Evolutionary conservation across 495 filamentous ascomycete genomes (phyloP).

Genomic region (Xylaria curta): DNA sequence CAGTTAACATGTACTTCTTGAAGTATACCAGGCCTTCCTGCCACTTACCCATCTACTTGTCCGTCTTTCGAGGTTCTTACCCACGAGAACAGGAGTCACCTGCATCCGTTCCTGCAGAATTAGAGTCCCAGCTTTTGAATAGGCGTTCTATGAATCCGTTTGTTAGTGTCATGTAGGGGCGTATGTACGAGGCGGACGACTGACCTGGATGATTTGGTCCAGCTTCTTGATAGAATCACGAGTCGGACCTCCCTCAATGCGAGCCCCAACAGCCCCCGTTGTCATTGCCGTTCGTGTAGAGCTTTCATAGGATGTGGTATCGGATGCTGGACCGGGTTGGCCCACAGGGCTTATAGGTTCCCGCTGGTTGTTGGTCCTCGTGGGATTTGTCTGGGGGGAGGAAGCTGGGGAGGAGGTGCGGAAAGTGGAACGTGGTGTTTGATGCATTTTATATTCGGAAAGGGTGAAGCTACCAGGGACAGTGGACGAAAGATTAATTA

Average conservation of each 20-base stretch:
- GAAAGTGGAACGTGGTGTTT: slow-evolving; percentile 76
- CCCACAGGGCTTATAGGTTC: slow-evolving; percentile 56
- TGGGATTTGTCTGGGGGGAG: slow-evolving; percentile 69
- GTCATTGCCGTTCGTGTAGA: slow-evolving; percentile 37
- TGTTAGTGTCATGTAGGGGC: not conserved
- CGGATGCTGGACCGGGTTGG: slow-evolving; percentile 47
- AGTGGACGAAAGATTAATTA: not conserved
- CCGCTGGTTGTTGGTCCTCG: slow-evolving; percentile 74
- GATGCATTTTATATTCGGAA: slow-evolving; percentile 68
- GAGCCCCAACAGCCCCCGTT: slow-evolving; percentile 52
- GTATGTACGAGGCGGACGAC: slow-evolving; percentile 30
- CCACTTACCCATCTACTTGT: slow-evolving; percentile 92
- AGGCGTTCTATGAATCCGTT: slow-evolving; percentile 72
- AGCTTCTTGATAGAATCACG: slow-evolving; percentile 74
- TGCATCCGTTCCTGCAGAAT: slow-evolving; percentile 80
- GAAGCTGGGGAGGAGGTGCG: slow-evolving; percentile 69
- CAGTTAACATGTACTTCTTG: slow-evolving; percentile 30
- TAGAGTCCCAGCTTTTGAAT: slow-evolving; percentile 84
- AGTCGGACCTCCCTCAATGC: slow-evolving; percentile 53
- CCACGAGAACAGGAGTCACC: slow-evolving; percentile 65
- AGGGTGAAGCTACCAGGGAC: not conserved
- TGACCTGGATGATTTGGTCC: slow-evolving; percentile 89
- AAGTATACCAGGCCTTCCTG: slow-evolving; percentile 14
- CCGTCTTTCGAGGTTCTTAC: slow-evolving; percentile 61
- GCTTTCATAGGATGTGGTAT: slow-evolving; percentile 45